A percentile compares a stretch with the other conserved stretches of the same genome.
These are phyloP conservation scores for Blastocystis hominis DNA, from an alignment of 352 stramenopile species.

Conservation along the genomic window DNA sequence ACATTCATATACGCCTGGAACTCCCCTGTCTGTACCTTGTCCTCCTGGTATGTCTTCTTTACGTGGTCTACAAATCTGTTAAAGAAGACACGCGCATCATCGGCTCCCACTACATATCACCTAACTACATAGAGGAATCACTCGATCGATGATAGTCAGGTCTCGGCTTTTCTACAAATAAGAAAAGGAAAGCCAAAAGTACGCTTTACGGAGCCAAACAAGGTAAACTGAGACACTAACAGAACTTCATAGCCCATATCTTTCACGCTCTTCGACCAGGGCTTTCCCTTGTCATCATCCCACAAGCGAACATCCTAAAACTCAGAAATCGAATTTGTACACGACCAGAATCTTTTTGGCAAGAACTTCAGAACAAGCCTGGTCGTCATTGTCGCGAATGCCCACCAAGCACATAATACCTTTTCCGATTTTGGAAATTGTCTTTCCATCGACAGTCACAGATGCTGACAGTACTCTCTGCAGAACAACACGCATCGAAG, in stretches of 20 bases:
- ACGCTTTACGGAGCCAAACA: slow-evolving; percentile 47
- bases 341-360: slow-evolving; percentile 47
- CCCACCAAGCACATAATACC: slow-evolving; percentile 50
- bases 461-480: slow-evolving; percentile 49
- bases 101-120: slow-evolving; percentile 16
- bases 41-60: slow-evolving; percentile 29
- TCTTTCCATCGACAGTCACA: slow-evolving; percentile 15
- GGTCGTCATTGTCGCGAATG: slow-evolving; percentile 53
- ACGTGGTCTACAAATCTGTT: slow-evolving; percentile 5
- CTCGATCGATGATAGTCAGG: slow-evolving; percentile 56
- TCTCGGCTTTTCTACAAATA: slow-evolving; percentile 25
- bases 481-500: slow-evolving; percentile 34
- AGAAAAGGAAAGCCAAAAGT: neutral
- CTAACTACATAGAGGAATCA: neutral
- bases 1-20: slow-evolving; percentile 58
- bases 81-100: slow-evolving; percentile 9
- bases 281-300: slow-evolving; percentile 53
- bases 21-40: slow-evolving; percentile 22
- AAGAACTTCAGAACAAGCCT: slow-evolving; percentile 23
- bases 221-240: slow-evolving; percentile 51
- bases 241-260: slow-evolving; percentile 57
- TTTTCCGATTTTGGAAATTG: slow-evolving; percentile 51
- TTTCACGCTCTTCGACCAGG: slow-evolving; percentile 55
- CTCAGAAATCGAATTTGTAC: neutral
- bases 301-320: slow-evolving; percentile 47